Percentiles rank a stretch among this genome's conserved stretches.
Evolutionary conservation across 2,329 filamentous ascomycete species (phyloP).

Genomic region (Aspergillus unguis): DNA sequence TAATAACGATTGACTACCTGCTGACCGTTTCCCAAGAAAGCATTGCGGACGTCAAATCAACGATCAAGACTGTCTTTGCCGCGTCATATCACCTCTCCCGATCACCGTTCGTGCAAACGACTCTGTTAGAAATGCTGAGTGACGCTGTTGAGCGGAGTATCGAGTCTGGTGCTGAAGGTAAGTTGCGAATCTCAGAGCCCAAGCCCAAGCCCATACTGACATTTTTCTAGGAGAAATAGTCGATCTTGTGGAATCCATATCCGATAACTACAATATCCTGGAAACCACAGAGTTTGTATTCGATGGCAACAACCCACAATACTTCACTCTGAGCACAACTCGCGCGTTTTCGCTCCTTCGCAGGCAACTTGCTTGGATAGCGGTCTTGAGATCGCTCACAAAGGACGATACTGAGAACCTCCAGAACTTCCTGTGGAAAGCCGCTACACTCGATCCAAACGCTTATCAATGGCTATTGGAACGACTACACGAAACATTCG

Average conservation of each 20-base stretch:
- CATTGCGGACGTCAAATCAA: conserved; percentile 23
- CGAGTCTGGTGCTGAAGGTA: conserved; percentile 30
- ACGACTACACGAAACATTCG: conserved; percentile 26
- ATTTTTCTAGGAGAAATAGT: conserved; percentile 17
- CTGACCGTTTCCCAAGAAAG: conserved; percentile 26
- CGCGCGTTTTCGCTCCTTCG: conserved; percentile 36
- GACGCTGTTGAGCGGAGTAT: conserved; percentile 35
- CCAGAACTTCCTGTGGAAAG: conserved; percentile 20
- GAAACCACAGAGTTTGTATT: conserved; percentile 26
- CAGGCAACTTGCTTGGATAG: conserved; percentile 34
- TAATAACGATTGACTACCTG: not conserved
- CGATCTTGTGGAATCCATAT: conserved; percentile 22
- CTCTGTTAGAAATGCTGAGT: conserved; percentile 37
- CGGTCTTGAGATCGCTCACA: conserved; percentile 24
- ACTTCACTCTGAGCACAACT: conserved; percentile 27
- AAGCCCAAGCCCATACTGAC: not conserved
- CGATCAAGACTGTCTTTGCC: conserved; percentile 25
- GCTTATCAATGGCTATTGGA: conserved; percentile 36
- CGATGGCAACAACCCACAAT: conserved; percentile 24
- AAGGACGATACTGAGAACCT: conserved; percentile 18
- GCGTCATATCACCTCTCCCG: conserved; percentile 26
- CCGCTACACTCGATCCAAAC: conserved; percentile 33
- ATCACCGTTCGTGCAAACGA: conserved; percentile 35
- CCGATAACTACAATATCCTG: conserved; percentile 26
- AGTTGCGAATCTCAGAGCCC: not conserved